Conservation (phyloP, 2,329 filamentous ascomycete genomes). For the Magnaporthiopsis rhizophila region DNA sequence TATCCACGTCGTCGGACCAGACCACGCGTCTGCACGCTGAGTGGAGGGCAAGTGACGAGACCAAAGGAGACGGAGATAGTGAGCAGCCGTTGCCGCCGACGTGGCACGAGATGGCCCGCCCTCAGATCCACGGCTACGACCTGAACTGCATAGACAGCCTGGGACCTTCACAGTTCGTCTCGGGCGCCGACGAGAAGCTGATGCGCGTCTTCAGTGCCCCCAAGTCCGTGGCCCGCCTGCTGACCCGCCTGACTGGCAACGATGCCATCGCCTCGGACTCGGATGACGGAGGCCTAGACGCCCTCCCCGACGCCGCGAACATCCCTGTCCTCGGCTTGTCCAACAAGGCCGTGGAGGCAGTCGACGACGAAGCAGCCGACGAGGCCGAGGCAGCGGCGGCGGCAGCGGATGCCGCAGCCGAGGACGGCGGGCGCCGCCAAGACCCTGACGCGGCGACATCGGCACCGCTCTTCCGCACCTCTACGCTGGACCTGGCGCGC, state of each 20-base stretch:
- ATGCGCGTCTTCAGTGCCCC: slow-evolving; percentile 91
- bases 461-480: slow-evolving; percentile 18
- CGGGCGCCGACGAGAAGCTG: slow-evolving; percentile 96
- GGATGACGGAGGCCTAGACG: slow-evolving; percentile 23
- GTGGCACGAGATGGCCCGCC: slow-evolving; percentile 94
- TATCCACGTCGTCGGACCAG: slow-evolving; percentile 87
- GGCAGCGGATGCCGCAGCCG: slow-evolving; percentile 18
- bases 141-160: slow-evolving; percentile 86
- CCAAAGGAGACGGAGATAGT: too few species aligned
- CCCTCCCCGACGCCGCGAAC: slow-evolving; percentile 79
- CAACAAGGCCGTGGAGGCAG: slow-evolving; percentile 76
- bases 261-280: slow-evolving; percentile 23
- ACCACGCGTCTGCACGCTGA: slow-evolving; percentile 80
- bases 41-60: slow-evolving; percentile 48
- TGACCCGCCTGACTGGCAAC: slow-evolving; percentile 61
- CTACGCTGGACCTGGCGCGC: slow-evolving; percentile 56
- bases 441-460: not conserved
- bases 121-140: slow-evolving; percentile 97
- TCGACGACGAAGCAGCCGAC: slow-evolving; percentile 32
- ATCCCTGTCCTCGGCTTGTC: slow-evolving; percentile 93
- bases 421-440: slow-evolving; percentile 19
- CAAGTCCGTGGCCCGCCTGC: slow-evolving; percentile 68
- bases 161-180: slow-evolving; percentile 70
- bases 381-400: slow-evolving; percentile 4
- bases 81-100: slow-evolving; percentile 30